A percentile compares a stretch with the other conserved stretches of the same genome.
phyloP scores from a whole-genome alignment of 257 asterid species.

The Nemophila menziesii region DNA sequence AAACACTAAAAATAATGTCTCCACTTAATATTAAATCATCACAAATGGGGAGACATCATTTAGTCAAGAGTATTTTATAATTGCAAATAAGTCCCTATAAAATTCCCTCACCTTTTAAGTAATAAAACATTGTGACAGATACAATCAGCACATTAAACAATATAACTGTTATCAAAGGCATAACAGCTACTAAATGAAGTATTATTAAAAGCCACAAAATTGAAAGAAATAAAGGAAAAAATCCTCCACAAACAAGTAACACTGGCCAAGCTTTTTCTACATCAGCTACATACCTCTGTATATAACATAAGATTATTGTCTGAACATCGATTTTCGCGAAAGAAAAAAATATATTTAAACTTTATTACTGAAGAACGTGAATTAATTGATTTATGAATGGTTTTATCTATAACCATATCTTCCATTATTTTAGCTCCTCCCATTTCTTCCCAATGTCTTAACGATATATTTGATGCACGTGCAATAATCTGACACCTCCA shows the following conservation, averaged over 20 bases:
- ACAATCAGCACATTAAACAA: conserved; percentile 60
- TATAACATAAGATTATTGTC: too few species aligned
- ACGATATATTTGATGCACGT: conserved; percentile 84
- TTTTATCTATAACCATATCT: conserved; percentile 61
- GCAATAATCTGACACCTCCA: conserved; percentile 97
- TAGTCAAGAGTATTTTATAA: too few species aligned
- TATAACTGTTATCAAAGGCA: conserved; percentile 94
- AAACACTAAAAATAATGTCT: too few species aligned
- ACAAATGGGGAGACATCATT: too few species aligned
- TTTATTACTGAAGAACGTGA: conserved; percentile 83
- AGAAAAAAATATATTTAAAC: conserved; percentile 41
- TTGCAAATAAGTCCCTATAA: too few species aligned
- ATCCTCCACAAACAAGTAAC: conserved; percentile 91
- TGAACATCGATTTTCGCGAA: too few species aligned
- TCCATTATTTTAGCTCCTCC: conserved; percentile 73
- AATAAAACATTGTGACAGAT: conserved; percentile 88
- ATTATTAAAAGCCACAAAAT: conserved; percentile 95
- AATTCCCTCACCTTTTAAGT: conserved; percentile 65
- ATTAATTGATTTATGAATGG: conserved; percentile 72
- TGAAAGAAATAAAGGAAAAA: conserved; percentile 79
- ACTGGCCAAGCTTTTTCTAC: conserved; percentile 96
- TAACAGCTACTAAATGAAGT: conserved; percentile 75
- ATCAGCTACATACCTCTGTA: conserved; percentile 96
- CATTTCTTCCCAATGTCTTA: conserved; percentile 90
- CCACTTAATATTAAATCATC: too few species aligned